Base-by-base conservation (phyloP, 1,139 yeast genomes). In the Geotrichum australiense region DNA sequence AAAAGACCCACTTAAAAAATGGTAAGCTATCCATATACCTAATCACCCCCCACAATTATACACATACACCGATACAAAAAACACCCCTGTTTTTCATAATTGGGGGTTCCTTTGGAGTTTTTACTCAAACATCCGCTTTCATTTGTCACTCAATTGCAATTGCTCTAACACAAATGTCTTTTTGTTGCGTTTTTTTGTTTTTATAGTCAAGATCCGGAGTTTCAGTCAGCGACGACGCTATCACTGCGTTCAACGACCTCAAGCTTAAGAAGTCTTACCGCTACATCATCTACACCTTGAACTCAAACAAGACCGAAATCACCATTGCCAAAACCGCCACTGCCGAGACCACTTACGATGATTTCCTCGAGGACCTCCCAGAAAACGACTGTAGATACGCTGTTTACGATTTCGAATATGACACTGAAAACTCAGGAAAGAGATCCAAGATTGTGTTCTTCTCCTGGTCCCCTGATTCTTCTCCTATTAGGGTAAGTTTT, bases 381-480 rank as follows among this genome's bases (percentile, higher is more conserved):
- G 99, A 93, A 71, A 77, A 83, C 63, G 96, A 89, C 60, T 87
- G 97, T 70, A 80, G 89, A 65, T 93, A 91, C 64, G 98, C 98
- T 48, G 79, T 93, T 49, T 91, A 87, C 69, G 97, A 89, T 68
- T 89, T 91, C 57, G 96, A 89, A 69, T 91, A 87, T 68, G 96
- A 87, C 64, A 71, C 85, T 51, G 77, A 84, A 53, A 77, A 77
- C 38, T 97, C 91, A 68, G 98, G 98, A 63, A 86, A 86, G 74
- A 83, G 73, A 73, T 80, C 89, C 61, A 91, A 91, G 76, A 83
- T 91, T 59, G 80, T 89, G 48, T 91, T 91, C 70, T 83, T 66
- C 73, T 82, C 93, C 54, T 91, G 99, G 99, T 80, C 96, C 50
- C 98, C 98, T 59, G 98, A 93, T 64, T 83, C 94, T 49, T 96